phyloP scores from a whole-genome alignment of 805 yeast genomes.

The Kurtzmaniella fragi region DNA sequence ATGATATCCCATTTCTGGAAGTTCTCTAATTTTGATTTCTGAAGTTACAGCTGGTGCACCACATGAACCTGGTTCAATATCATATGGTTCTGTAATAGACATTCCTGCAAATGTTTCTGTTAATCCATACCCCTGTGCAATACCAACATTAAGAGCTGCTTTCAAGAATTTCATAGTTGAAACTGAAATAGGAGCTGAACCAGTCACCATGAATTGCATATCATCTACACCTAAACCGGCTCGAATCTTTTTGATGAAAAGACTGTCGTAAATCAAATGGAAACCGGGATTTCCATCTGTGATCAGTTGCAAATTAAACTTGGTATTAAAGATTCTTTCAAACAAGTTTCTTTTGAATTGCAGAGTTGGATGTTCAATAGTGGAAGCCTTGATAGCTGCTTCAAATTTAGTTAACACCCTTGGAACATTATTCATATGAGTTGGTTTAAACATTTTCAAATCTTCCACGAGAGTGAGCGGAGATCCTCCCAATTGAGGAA shows the following conservation, averaged over 20 bases:
- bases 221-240: slow-evolving; percentile 29
- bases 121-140: slow-evolving; percentile 70
- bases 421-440: slow-evolving; percentile 31
- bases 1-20: slow-evolving; percentile 56
- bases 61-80: slow-evolving; percentile 30
- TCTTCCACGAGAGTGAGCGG: slow-evolving; percentile 26
- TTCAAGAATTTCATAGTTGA: slow-evolving; percentile 58
- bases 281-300: slow-evolving; percentile 34
- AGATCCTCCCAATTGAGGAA: slow-evolving; percentile 30
- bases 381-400: slow-evolving; percentile 18
- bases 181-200: slow-evolving; percentile 69
- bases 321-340: slow-evolving; percentile 15
- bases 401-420: slow-evolving; percentile 32
- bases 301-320: slow-evolving; percentile 25
- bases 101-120: slow-evolving; percentile 63
- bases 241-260: slow-evolving; percentile 31
- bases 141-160: slow-evolving; percentile 54
- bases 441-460: slow-evolving; percentile 22
- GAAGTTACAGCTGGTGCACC: slow-evolving; percentile 42
- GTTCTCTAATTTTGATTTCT: slow-evolving; percentile 53
- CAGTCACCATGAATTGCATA: slow-evolving; percentile 20
- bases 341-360: slow-evolving; percentile 13
- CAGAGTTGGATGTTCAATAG: slow-evolving; percentile 10
- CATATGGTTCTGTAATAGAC: slow-evolving; percentile 35
- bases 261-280: slow-evolving; percentile 29